phyloP scores from a whole-genome alignment of 2,329 filamentous ascomycete genomes.

The Golovinomyces cichoracearum region DNA sequence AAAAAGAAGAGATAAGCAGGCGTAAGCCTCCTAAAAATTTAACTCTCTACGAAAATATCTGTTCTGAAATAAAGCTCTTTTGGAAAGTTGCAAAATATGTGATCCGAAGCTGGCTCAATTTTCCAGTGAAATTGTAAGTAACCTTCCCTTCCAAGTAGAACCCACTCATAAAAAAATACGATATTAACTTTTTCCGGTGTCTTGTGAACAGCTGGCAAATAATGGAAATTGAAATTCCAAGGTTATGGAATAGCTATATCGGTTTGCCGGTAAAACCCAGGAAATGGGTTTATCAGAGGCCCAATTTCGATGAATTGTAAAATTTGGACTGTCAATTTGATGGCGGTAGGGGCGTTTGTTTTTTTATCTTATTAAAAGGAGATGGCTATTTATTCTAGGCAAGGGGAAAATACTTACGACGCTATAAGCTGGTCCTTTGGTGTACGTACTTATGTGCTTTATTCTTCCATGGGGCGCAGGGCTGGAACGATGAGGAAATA shows the following conservation, averaged over 20 bases:
- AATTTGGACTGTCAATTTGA: no score
- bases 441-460: no score
- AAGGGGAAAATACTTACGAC: no score
- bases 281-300: constrained; percentile 21
- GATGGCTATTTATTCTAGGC: no score
- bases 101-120: constrained; percentile 38
- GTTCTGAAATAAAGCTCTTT: constrained; percentile 37
- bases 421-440: no score
- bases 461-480: no score
- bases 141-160: no score
- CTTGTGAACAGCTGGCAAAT: constrained; percentile 24
- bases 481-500: no score
- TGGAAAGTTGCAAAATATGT: constrained; percentile 39
- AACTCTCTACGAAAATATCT: constrained; percentile 30
- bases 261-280: constrained; percentile 32
- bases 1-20: constrained; percentile 10
- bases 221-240: constrained; percentile 24
- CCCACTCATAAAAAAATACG: no score
- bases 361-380: no score
- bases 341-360: no score
- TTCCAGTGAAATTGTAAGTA: constrained; percentile 47
- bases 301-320: constrained; percentile 18
- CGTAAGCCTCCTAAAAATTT: constrained; percentile 16
- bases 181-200: no score
- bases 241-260: constrained; percentile 35